Evolutionary conservation across 2,329 filamentous ascomycete genomes (phyloP).

Genomic region (Xylariaceae sp.): DNA sequence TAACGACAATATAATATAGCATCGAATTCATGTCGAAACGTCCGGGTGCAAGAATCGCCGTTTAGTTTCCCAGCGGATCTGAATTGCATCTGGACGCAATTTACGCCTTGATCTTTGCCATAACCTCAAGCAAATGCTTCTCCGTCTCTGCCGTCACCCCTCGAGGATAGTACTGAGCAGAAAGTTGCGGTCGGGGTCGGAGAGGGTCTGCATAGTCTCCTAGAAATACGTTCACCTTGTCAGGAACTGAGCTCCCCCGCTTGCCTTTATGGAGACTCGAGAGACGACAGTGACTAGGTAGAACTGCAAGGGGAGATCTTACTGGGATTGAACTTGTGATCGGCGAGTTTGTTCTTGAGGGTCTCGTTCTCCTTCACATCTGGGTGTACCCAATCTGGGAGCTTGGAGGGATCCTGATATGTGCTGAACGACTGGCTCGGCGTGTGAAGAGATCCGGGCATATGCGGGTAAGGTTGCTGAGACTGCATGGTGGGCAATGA

Average conservation of each 20-base stretch:
- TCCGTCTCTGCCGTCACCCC: constrained; percentile 41
- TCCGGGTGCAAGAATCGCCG: too few relatives aligned
- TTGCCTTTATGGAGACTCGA: not conserved
- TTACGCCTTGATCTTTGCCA: constrained; percentile 27
- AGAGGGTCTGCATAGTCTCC: constrained; percentile 46
- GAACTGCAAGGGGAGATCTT: constrained; percentile 18
- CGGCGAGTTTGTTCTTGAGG: constrained; percentile 36
- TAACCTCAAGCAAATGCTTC: constrained; percentile 35
- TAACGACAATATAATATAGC: too few relatives aligned
- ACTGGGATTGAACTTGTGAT: constrained; percentile 46
- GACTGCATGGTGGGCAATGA: constrained; percentile 16
- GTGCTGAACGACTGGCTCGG: constrained; percentile 31
- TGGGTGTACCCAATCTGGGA: constrained; percentile 29
- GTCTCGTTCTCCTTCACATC: constrained; percentile 42
- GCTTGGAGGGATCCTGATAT: constrained; percentile 21
- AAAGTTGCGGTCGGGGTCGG: constrained; percentile 33
- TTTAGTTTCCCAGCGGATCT: too few relatives aligned
- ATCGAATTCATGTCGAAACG: too few relatives aligned
- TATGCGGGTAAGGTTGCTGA: constrained; percentile 19
- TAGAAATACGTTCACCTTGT: constrained; percentile 21
- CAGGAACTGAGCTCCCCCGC: not conserved
- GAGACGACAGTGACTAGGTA: not conserved
- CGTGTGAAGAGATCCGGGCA: constrained; percentile 27
- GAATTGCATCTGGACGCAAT: not conserved
- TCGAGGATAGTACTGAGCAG: constrained; percentile 34